Base-by-base conservation (phyloP, 345 rosid genomes). In the Pistacia vera region DNA sequence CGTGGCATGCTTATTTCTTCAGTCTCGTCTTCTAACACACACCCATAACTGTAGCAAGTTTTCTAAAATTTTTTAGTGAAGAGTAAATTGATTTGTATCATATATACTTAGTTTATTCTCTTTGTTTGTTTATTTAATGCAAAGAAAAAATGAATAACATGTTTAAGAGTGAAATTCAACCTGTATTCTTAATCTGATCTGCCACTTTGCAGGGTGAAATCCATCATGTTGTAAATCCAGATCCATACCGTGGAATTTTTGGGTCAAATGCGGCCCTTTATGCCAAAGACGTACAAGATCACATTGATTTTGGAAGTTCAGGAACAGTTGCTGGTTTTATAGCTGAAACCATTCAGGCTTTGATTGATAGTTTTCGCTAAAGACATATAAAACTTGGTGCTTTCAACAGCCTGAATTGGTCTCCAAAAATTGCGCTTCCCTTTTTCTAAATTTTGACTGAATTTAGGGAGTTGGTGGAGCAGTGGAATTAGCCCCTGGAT, bases 401-500 rank as follows among this genome's bases (percentile, higher is more conserved):
- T 66, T 73, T 44, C 20, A 13, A 25, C 16, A 44, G 63, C 71
- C 62, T 58, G 64, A 63, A 57, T 49, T 54, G 63, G 74, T 18
- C 54, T n/a, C 18, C 54, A 8, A 48, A 69, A 20, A 55, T 28
- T 66, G 49, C 22, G 11, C 13, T 12, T 48, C n/a, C 11, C 49
- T 71, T 52, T 51, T 20, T 36, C 60, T 75, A 68, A 64, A 61
- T 60, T 70, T 38, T 83, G 38, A 51, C 62, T 25, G 1, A 63
- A 38, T 62, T 57, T 65, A 92, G 98, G 99, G 97, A 58, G 97
- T 85, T 11, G 99, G 99, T 74, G 99, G 99, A 76, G 88, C 97
- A 73, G 97, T 93, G 72, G 99, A 96, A 80, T 80, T 96, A 48
- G 97, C 99, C 83, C 97, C 97, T 18, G 98, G 97, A 57, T 96